Evolutionary conservation across 2,329 filamentous ascomycete genomes (phyloP), one percentile per base, ranked within the genome.

Genomic region (Aureobasidium sp.): DNA sequence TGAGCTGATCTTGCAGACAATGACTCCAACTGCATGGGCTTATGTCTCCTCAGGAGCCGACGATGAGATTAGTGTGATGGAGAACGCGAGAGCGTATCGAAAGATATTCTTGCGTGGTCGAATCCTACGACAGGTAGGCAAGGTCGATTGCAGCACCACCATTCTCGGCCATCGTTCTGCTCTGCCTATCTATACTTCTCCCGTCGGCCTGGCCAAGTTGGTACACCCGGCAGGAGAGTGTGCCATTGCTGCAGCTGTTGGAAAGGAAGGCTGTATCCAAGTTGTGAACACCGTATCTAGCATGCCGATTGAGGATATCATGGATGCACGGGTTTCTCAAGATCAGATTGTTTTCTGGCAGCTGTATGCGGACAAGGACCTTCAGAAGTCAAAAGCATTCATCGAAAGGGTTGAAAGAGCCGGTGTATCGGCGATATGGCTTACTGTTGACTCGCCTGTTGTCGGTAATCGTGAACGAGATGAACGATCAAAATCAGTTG

Each of bases 381-480:
- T 82, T 0, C 61, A 69, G 10, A 80, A 82, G 59, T 81, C 81
- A 8, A 78, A 78, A 63, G 73, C 73, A 1, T 72, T 85, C 5
- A 70, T 87, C 1, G 68, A 68, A 15, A 69, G 77, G 20, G 80
- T 82, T 1, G 75, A 78, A 17, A 70, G 72, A 44, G 70, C 76
- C 1, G 80, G 81, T 0, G 76, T 81, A 3, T 79, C 79, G 62
- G 83, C 78, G 2, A 75, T 86, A 6, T 82, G 84, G 64, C 72
- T 86, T 6, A 87, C 84, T 0, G 78, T 85, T 1, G 84, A 86
- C 70, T 76, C 79, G 0, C 82, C 83, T 0, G 78, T 84, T 0
- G 75, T 80, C 0, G 82, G 82, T 0, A 86, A 86, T 69, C 74
- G 82, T 13, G 79, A 69, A 67, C 78, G 71, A 5, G 76, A 79